Evolutionary conservation across 257 asterid genomes (phyloP), one percentile per base, ranked within the genome.

Genomic region (Solanum medicagineum): DNA sequence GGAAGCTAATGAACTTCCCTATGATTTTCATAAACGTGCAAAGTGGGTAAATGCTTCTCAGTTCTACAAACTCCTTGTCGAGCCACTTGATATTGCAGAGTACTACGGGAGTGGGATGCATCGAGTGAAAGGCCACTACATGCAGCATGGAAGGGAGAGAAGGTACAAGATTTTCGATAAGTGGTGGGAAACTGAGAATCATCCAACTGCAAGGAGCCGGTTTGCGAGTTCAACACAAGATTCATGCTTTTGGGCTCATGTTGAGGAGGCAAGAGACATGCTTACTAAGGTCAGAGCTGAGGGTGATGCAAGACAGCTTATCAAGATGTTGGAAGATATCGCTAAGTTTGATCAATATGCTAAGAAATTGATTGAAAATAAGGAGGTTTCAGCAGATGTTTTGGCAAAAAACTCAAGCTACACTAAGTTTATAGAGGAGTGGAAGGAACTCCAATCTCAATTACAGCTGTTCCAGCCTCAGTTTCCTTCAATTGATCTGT

Each of bases 1-100:
- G 85, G 95, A 93, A 80, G 90, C 89, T 5, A 95, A 95, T 84
- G 91, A 95, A 87, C 95, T 95, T 0, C 93, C 98, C 40, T 87
- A 92, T n/a, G 97, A 95, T 74, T 95, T 95, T 74, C 97, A 92
- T 87, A 92, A 89, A 89, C 88, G 88, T 83, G 45, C 88, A 7
- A 94, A 94, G 89, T 95, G 96, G 85, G 94, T 94, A 53, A 90
- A 91, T 62, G 95, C 94, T 10, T 89, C 98, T 42, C 95, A 93
- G 0, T 91, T 83, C 87, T 95, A 95, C 91, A 92, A 88, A 73
- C 97, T 93, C 83, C 93, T 95, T 0, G 97, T 95, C 6, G 99
- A 95, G 89, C 99, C 99, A 47, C 92, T 95, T 73, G 99, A 95
- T 69, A 94, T 95, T 2, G 98, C 99, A 10, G 97, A 94, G 68